A percentile compares a stretch with the other conserved stretches of the same genome.
phyloP scores from a whole-genome alignment of 805 yeast genomes.

The Pichia scutulata region DNA sequence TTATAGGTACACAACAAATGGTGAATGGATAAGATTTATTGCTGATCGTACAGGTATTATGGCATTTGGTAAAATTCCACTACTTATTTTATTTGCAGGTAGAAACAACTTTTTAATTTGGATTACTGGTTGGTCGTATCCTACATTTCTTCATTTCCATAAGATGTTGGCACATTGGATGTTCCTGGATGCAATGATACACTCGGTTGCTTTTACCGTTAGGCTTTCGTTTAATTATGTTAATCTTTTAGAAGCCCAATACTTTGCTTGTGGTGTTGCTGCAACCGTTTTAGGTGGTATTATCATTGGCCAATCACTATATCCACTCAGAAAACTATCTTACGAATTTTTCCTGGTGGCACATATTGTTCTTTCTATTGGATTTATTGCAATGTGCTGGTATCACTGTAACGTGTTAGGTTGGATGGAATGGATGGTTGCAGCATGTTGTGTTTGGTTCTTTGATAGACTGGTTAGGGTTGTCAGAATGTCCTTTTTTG shows the following conservation, averaged over 20 bases:
- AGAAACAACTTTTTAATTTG: slow-evolving; percentile 34
- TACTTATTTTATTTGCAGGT: slow-evolving; percentile 34
- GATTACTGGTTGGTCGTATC: slow-evolving; percentile 33
- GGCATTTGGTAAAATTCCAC: slow-evolving; percentile 30
- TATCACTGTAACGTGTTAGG: slow-evolving; percentile 40
- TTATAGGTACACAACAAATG: not conserved
- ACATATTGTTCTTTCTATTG: slow-evolving; percentile 49
- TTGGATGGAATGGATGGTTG: slow-evolving; percentile 29
- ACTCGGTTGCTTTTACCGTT: slow-evolving; percentile 29
- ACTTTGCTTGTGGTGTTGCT: slow-evolving; percentile 28
- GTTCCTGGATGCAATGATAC: slow-evolving; percentile 32
- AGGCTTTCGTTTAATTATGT: slow-evolving; percentile 12
- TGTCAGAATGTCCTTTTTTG: slow-evolving; percentile 17
- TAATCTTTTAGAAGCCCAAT: slow-evolving; percentile 3
- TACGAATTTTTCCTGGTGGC: slow-evolving; percentile 54
- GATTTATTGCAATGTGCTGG: slow-evolving; percentile 49
- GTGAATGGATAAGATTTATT: not conserved
- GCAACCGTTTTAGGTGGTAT: slow-evolving; percentile 37
- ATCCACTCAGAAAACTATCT: slow-evolving; percentile 39
- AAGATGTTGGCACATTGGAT: slow-evolving; percentile 55
- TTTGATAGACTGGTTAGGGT: slow-evolving; percentile 45
- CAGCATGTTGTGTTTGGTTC: slow-evolving; percentile 40
- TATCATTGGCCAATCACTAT: slow-evolving; percentile 41
- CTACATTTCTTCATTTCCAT: slow-evolving; percentile 45
- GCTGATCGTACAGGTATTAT: slow-evolving; percentile 29